Evolutionary conservation across 805 yeast genomes (phyloP).

Genomic region (Ogataea philodendri): DNA sequence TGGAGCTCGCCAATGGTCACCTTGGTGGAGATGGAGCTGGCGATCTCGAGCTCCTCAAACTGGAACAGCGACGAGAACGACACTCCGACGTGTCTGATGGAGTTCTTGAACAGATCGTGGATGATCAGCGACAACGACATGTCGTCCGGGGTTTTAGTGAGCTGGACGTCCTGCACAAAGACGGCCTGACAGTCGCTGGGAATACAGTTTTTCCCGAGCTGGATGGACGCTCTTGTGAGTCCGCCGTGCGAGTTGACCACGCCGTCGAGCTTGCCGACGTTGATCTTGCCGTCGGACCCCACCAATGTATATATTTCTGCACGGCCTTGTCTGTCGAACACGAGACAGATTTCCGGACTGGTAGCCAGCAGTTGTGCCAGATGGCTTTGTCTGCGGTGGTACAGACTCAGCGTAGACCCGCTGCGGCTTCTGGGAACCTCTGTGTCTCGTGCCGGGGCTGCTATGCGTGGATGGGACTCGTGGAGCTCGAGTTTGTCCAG

Average conservation of each 20-base stretch:
- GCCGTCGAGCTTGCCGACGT: slow-evolving; percentile 37
- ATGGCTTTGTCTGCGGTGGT: slow-evolving; percentile 18
- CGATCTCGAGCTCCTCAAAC: slow-evolving; percentile 16
- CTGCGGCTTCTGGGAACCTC: slow-evolving; percentile 19
- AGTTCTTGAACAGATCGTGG: slow-evolving; percentile 42
- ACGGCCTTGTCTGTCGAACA: slow-evolving; percentile 41
- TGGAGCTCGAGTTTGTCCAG: slow-evolving; percentile 21
- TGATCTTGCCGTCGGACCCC: slow-evolving; percentile 47
- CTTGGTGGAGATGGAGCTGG: neutral
- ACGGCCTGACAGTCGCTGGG: slow-evolving; percentile 30
- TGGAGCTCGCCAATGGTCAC: slow-evolving; percentile 35
- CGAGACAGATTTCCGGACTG: slow-evolving; percentile 40
- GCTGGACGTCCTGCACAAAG: slow-evolving; percentile 26
- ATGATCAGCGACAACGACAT: slow-evolving; percentile 40
- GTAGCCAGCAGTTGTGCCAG: slow-evolving; percentile 28
- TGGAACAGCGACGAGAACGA: slow-evolving; percentile 31
- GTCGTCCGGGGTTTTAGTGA: slow-evolving; percentile 13
- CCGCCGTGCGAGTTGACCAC: slow-evolving; percentile 17
- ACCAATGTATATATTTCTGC: slow-evolving; percentile 46
- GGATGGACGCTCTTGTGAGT: slow-evolving; percentile 19
- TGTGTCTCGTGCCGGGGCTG: neutral
- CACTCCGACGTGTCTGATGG: slow-evolving; percentile 36
- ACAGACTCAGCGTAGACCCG: slow-evolving; percentile 15
- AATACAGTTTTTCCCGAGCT: slow-evolving; percentile 29
- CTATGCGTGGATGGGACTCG: slow-evolving; percentile 3